These are phyloP conservation scores for Beauveria australis DNA, from an alignment of 2,329 filamentous ascomycete genomes.

Conservation along the genomic window DNA sequence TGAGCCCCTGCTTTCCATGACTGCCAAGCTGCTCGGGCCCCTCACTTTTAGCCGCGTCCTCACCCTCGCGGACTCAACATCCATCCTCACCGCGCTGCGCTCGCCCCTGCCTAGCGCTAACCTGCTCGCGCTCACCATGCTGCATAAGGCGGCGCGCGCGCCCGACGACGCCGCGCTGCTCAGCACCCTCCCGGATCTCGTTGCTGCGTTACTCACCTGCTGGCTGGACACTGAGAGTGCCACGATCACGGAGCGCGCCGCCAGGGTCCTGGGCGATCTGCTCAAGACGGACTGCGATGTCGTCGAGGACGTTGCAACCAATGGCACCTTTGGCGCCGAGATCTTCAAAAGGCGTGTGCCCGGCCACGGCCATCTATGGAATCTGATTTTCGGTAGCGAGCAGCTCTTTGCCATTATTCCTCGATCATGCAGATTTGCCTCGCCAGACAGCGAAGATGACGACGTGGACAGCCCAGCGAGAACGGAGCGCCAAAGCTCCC, in stretches of 20 bases:
- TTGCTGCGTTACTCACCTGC: constrained; percentile 38
- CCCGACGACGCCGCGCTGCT: constrained; percentile 43
- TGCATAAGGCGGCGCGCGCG: constrained; percentile 44
- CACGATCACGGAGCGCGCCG: constrained; percentile 36
- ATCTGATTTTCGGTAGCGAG: constrained; percentile 38
- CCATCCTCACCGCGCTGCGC: constrained; percentile 42
- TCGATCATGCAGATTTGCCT: constrained; percentile 19
- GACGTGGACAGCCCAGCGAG: background rate
- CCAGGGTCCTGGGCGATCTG: constrained; percentile 42
- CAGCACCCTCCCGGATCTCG: constrained; percentile 38
- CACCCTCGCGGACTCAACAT: constrained; percentile 41
- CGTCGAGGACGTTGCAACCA: constrained; percentile 16
- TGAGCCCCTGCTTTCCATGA: constrained; percentile 40
- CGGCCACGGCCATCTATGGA: constrained; percentile 48
- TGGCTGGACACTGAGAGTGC: constrained; percentile 26
- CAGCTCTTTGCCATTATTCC: constrained; percentile 39
- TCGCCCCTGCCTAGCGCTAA: constrained; percentile 49
- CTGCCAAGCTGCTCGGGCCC: constrained; percentile 47
- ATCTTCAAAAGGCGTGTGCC: constrained; percentile 30
- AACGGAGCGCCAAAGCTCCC: constrained; percentile 32
- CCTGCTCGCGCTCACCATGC: constrained; percentile 46
- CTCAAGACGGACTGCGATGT: constrained; percentile 47
- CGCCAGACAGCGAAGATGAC: constrained; percentile 19
- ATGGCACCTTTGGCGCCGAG: constrained; percentile 22
- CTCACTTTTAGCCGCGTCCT: constrained; percentile 44